phyloP scores from a whole-genome alignment of 768 basidiomycete species.

The Fistulinella prunicolor region DNA sequence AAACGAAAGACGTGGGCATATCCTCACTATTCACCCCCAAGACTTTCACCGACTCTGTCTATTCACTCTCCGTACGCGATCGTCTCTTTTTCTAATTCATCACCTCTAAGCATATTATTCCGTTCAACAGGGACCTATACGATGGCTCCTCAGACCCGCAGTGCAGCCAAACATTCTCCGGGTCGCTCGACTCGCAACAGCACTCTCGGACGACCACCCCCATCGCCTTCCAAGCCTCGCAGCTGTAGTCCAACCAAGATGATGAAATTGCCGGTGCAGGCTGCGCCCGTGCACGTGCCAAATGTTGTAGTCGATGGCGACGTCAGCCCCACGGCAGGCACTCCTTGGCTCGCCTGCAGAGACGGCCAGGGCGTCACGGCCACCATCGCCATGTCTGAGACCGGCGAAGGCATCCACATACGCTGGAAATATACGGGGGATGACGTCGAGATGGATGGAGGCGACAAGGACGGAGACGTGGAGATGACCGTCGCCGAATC shows the following conservation, averaged over 20 bases:
- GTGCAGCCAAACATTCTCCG: conserved; percentile 12
- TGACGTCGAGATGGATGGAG: conserved; percentile 4
- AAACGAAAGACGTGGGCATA: too few relatives aligned
- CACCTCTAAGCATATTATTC: too few relatives aligned
- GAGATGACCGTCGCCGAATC: conserved; percentile 19
- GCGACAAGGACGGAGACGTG: conserved; percentile 1
- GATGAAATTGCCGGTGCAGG: too few relatives aligned
- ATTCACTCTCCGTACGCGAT: too few relatives aligned
- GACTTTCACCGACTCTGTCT: too few relatives aligned
- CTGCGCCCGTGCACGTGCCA: too few relatives aligned
- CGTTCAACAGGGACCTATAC: neutral
- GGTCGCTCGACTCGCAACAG: conserved; percentile 25
- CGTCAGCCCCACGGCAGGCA: neutral
- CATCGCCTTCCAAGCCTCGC: conserved; percentile 5
- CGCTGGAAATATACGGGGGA: conserved; percentile 19
- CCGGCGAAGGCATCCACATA: conserved; percentile 20
- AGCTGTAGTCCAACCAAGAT: neutral
- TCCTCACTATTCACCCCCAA: too few relatives aligned
- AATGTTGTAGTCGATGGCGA: neutral
- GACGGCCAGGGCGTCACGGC: conserved; percentile 10
- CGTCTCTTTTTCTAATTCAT: too few relatives aligned
- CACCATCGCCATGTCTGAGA: conserved; percentile 18
- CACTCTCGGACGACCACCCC: conserved; percentile 14
- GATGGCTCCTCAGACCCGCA: conserved; percentile 30
- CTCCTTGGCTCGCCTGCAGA: conserved; percentile 21